Percentiles rank a stretch among this genome's conserved stretches.
Conservation (phyloP, 306 rosid genomes). For the Hippophae rhamnoides region DNA sequence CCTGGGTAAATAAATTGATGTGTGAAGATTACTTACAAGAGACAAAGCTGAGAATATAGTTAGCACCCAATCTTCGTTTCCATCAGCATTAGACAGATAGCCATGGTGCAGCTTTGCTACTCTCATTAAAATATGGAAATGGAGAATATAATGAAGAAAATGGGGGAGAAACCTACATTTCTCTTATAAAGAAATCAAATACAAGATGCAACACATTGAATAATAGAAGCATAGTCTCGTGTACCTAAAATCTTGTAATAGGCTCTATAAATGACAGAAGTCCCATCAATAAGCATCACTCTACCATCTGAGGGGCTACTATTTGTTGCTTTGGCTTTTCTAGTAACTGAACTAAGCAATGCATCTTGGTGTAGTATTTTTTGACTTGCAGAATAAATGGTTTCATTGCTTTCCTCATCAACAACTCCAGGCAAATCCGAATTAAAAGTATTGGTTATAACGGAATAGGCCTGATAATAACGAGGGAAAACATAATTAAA, state of each 20-base stretch:
- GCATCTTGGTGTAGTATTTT: constrained; percentile 15
- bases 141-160: no score
- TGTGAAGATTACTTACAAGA: constrained; percentile 48
- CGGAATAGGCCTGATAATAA: constrained; percentile 45
- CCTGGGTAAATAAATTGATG: no score
- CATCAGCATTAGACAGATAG: constrained; percentile 79
- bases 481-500: no score
- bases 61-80: constrained; percentile 96
- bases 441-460: constrained; percentile 12
- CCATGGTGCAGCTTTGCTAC: constrained; percentile 95
- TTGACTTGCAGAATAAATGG: constrained; percentile 22
- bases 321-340: constrained; percentile 18
- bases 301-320: constrained; percentile 45
- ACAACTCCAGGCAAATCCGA: constrained; percentile 30
- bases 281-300: constrained; percentile 89
- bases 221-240: neutral
- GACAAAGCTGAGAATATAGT: constrained; percentile 77
- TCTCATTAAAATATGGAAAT: constrained; percentile 14
- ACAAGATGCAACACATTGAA: neutral
- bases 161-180: no score
- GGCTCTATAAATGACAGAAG: constrained; percentile 71
- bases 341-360: constrained; percentile 21
- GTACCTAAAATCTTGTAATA: constrained; percentile 86
- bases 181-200: neutral
- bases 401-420: constrained; percentile 16